Percentiles rank a stretch among this genome's conserved stretches.
These are phyloP conservation scores for Aspergillus sclerotialis DNA, from an alignment of 2,329 filamentous ascomycete species.

Conservation along the genomic window DNA sequence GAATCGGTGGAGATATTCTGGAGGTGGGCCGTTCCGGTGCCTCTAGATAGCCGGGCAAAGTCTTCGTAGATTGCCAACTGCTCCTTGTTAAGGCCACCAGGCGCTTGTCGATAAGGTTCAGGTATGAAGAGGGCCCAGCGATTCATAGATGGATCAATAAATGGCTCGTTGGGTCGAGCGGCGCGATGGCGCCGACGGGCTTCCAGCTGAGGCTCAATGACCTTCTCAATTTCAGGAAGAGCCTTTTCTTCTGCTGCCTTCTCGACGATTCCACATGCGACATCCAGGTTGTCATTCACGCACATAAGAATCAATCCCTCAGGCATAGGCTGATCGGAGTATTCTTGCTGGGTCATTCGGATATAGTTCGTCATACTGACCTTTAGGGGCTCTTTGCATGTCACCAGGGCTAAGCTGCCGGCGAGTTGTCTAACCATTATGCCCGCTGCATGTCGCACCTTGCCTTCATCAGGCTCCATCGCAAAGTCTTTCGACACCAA, in stretches of 20 bases:
- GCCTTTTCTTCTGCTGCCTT: slow-evolving; percentile 92
- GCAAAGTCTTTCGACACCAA: slow-evolving; percentile 96
- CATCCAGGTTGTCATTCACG: slow-evolving; percentile 93
- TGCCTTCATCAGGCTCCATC: slow-evolving; percentile 83
- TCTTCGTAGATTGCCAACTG: slow-evolving; percentile 96
- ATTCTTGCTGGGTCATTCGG: slow-evolving; percentile 66
- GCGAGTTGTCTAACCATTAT: slow-evolving; percentile 94
- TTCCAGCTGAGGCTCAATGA: slow-evolving; percentile 76
- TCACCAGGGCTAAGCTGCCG: slow-evolving; percentile 90
- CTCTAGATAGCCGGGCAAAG: slow-evolving; percentile 78
- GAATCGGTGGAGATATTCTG: slow-evolving; percentile 53
- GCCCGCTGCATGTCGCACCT: slow-evolving; percentile 76
- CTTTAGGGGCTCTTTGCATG: slow-evolving; percentile 90
- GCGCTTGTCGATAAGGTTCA: slow-evolving; percentile 81
- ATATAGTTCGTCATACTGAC: slow-evolving; percentile 98
- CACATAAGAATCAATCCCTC: slow-evolving; percentile 98
- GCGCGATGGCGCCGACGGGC: slow-evolving; percentile 68
- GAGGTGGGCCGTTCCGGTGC: slow-evolving; percentile 46
- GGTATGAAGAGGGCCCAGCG: slow-evolving; percentile 92
- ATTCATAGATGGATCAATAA: slow-evolving; percentile 73
- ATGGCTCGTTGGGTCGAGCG: slow-evolving; percentile 72
- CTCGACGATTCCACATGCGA: slow-evolving; percentile 89
- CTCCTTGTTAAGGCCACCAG: slow-evolving; percentile 76
- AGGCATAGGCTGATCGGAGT: slow-evolving; percentile 65
- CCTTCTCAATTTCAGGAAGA: slow-evolving; percentile 87